Percentiles rank a stretch among this genome's conserved stretches.
Evolutionary conservation across 2,329 filamentous ascomycete species (phyloP).

Genomic region (Mycosphaerella sp.): DNA sequence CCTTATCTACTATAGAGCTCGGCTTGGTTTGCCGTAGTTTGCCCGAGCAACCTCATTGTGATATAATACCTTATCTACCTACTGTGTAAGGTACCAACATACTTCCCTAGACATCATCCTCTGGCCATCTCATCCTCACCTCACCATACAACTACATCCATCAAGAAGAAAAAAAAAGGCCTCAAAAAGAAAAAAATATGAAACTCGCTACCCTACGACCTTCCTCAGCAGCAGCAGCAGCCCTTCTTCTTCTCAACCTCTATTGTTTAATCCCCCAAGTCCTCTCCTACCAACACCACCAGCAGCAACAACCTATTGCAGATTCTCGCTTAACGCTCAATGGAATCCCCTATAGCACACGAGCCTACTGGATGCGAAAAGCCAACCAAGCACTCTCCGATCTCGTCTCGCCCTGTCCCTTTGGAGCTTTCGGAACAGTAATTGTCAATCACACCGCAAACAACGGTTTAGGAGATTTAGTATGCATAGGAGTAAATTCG

Average conservation of each 20-base stretch:
- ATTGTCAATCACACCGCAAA: conserved; percentile 50
- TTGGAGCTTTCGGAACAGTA: conserved; percentile 48
- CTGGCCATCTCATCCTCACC: no score
- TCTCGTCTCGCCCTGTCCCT: conserved; percentile 45
- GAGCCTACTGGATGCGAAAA: conserved; percentile 47
- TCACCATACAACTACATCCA: no score
- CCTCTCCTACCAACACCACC: background rate
- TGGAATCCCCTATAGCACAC: conserved; percentile 13
- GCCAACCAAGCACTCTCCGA: conserved; percentile 44
- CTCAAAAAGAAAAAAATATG: background rate
- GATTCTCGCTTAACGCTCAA: conserved; percentile 11
- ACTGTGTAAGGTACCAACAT: no score
- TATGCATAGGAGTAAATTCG: conserved; percentile 49
- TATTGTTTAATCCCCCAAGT: background rate
- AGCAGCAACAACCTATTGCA: conserved; percentile 1
- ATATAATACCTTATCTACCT: no score
- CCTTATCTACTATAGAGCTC: background rate
- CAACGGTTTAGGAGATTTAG: conserved; percentile 38
- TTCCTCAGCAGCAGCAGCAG: background rate
- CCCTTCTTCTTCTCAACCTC: background rate
- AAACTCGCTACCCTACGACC: background rate
- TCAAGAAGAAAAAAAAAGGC: no score
- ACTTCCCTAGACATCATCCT: no score
- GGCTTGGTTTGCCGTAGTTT: no score
- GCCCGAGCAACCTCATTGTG: no score